A percentile compares a stretch with the other conserved stretches of the same genome.
Evolutionary conservation across 1,284 basidiomycete species (phyloP).

Genomic region (Leccinum angustisporum): DNA sequence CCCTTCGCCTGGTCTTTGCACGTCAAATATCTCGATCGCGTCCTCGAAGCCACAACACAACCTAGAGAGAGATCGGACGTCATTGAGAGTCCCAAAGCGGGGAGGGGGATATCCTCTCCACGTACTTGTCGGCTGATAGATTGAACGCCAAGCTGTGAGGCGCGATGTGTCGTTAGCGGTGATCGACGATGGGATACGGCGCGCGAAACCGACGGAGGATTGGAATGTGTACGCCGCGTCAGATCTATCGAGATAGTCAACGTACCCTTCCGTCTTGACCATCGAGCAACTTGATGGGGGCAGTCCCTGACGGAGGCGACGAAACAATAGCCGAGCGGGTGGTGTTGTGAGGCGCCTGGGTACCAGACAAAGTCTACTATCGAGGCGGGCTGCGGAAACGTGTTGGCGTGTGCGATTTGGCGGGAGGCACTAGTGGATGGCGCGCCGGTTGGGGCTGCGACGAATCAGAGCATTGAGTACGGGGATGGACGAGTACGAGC

Average conservation of each 20-base stretch:
- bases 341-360: slow-evolving; percentile 60
- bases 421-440: background rate
- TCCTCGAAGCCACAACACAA: slow-evolving; percentile 89
- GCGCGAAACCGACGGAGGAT: slow-evolving; percentile 47
- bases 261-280: slow-evolving; percentile 74
- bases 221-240: background rate
- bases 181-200: slow-evolving; percentile 88
- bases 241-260: slow-evolving; percentile 1
- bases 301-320: slow-evolving; percentile 77
- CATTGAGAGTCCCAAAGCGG: background rate
- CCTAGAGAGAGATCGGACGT: slow-evolving; percentile 39
- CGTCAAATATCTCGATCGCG: slow-evolving; percentile 86
- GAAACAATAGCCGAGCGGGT: slow-evolving; percentile 76
- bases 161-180: slow-evolving; percentile 83
- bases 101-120: background rate
- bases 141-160: slow-evolving; percentile 85
- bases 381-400: slow-evolving; percentile 59
- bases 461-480: background rate
- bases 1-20: slow-evolving; percentile 71
- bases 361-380: slow-evolving; percentile 82
- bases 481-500: background rate
- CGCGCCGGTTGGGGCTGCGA: slow-evolving; percentile 1
- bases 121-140: slow-evolving; percentile 62
- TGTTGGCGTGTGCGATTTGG: slow-evolving; percentile 12
- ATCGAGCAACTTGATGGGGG: slow-evolving; percentile 78